These are phyloP conservation scores for Neophaeococcomyces aloes DNA, from an alignment of 2,329 filamentous ascomycete genomes.

Conservation along the genomic window DNA sequence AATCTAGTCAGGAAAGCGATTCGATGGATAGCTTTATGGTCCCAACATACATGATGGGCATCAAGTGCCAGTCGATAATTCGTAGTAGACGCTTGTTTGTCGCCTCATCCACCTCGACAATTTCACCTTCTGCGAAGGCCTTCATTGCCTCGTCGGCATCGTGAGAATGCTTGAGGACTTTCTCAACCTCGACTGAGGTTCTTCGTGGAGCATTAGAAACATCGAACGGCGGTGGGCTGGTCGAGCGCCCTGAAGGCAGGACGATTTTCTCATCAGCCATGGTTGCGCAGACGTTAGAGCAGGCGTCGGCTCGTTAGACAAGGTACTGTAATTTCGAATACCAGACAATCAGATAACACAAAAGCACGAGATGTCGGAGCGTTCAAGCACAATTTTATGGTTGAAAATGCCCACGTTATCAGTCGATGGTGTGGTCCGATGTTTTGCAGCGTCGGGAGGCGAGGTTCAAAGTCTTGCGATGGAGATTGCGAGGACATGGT, in stretches of 20 bases:
- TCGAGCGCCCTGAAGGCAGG: background rate
- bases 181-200: slow-evolving; percentile 13
- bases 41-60: slow-evolving; percentile 51
- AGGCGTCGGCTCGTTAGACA: too few relatives aligned
- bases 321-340: too few relatives aligned
- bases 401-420: too few relatives aligned
- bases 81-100: slow-evolving; percentile 50
- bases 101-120: slow-evolving; percentile 44
- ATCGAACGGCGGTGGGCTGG: background rate
- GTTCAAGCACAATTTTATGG: too few relatives aligned
- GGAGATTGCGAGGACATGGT: too few relatives aligned
- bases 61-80: slow-evolving; percentile 52
- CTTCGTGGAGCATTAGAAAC: background rate
- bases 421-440: too few relatives aligned
- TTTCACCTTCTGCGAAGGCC: slow-evolving; percentile 42
- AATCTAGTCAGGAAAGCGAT: background rate
- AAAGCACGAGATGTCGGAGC: too few relatives aligned
- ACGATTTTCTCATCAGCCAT: slow-evolving; percentile 1
- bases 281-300: too few relatives aligned
- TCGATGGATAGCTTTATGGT: too few relatives aligned
- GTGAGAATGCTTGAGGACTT: slow-evolving; percentile 41
- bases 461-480: too few relatives aligned
- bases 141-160: slow-evolving; percentile 53
- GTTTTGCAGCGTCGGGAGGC: too few relatives aligned
- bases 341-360: too few relatives aligned